Base-by-base conservation (phyloP, 1,284 basidiomycete genomes). In the Singerocomus inundabilis region DNA sequence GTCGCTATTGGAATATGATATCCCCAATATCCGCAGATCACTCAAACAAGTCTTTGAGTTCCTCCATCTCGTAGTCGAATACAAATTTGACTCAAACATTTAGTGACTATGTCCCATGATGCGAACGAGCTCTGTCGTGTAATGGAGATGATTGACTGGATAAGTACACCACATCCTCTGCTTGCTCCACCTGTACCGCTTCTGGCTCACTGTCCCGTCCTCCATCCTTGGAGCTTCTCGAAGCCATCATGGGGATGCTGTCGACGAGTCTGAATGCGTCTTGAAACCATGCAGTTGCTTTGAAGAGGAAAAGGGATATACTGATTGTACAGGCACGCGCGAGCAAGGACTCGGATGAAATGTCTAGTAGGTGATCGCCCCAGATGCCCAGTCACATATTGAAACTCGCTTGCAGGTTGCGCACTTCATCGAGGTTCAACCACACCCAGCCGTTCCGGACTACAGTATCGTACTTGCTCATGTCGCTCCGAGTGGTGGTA, bases 11-110 rank as follows among this genome's bases (percentile, higher is more conserved):
- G 15, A 44, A 88, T 84, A 67, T 88, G 78, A 15, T 70, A 73
- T 49, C 94, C 85, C 93, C 93, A 98, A 2, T 74, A 76, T 51
- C 82, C 80, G 64, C 89, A 94, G 21, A 90, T 88, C 1, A 70
- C 72, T 42, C 91, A 86, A 98, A 83, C 0, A 78, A 75, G 7
- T 75, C 76, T 60, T 91, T 91, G 43, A 93, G 79, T 62, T 81
- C 84, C 51, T 96, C 93, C 7, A 88, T 79, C 68, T 99, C 97
- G 62, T 97, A 93, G 52, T 93, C 87, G 99, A 82, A 62, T 99
- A 99, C 88, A 98, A 93, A 66, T 96, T 90, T 3, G 79, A 73
- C 67, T 97, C 94, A 63, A 97, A 99, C 91, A 98, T 95, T 36
- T 78, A 78, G 66, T 91, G 95, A 11, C 91, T 93, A 43, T 55